Percentiles rank a stretch among this genome's conserved stretches.
Conservation (phyloP, 345 rosid genomes). For the Fremontodendron californicum region DNA sequence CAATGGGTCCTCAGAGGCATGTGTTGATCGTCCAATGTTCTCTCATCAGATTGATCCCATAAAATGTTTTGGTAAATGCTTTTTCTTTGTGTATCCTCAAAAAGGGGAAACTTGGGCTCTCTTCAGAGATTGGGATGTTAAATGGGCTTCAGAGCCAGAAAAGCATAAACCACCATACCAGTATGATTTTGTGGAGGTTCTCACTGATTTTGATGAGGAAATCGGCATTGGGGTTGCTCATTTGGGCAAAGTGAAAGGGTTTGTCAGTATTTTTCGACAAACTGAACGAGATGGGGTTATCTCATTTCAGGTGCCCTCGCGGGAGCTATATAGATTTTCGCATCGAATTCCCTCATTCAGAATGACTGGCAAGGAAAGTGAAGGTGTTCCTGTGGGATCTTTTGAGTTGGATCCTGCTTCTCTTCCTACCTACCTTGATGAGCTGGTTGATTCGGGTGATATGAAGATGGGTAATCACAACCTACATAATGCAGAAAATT, state of each 20-base stretch:
- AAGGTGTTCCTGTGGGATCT: conserved; percentile 68
- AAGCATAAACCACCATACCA: conserved; percentile 43
- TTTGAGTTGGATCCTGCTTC: conserved; percentile 78
- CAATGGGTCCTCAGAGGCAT: conserved; percentile 32
- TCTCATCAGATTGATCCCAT: conserved; percentile 45
- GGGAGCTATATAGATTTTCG: conserved; percentile 62
- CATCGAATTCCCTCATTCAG: conserved; percentile 64
- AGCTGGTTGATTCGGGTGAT: conserved; percentile 15
- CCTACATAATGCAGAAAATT: conserved; percentile 19
- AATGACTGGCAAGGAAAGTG: conserved; percentile 72
- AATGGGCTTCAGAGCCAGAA: conserved; percentile 44
- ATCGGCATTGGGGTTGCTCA: conserved; percentile 62
- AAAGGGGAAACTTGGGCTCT: conserved; percentile 89
- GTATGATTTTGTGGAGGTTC: conserved; percentile 65
- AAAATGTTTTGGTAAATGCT: conserved; percentile 16
- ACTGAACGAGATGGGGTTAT: conserved; percentile 25
- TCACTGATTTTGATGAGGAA: conserved; percentile 46
- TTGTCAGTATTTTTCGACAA: conserved; percentile 60
- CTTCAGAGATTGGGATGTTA: conserved; percentile 65
- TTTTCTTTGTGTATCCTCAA: conserved; percentile 52
- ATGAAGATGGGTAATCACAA: conserved; percentile 20
- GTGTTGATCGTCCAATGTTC: conserved; percentile 52
- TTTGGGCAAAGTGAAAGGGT: conserved; percentile 72
- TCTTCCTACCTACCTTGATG: conserved; percentile 37
- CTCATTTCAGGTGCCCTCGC: conserved; percentile 35